Conservation (phyloP, 1,284 basidiomycete species). For the Cryptococcus sp. region DNA sequence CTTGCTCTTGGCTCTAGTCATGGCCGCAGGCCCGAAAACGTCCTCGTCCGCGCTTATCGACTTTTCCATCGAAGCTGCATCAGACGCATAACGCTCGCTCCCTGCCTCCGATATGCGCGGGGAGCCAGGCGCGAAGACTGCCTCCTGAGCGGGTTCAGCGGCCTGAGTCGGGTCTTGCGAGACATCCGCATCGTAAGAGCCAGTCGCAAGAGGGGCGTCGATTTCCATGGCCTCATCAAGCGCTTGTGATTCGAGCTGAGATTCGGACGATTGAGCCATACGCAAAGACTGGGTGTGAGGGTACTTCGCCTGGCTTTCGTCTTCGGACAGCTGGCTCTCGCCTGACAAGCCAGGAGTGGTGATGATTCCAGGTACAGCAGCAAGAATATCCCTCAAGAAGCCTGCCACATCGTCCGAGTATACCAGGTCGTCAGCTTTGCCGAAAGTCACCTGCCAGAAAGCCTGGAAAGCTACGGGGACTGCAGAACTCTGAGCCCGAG, state of each 20-base stretch:
- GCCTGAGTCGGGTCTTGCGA: slow-evolving; percentile 23
- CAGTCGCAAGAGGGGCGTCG: slow-evolving; percentile 1
- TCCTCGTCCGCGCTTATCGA: slow-evolving; percentile 15
- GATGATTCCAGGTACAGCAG: slow-evolving; percentile 40
- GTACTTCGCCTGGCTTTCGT: slow-evolving; percentile 27
- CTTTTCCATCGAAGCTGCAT: slow-evolving; percentile 6
- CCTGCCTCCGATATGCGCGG: neutral
- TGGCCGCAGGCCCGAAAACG: slow-evolving; percentile 36
- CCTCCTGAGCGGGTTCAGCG: slow-evolving; percentile 6
- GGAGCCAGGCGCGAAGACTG: slow-evolving; percentile 6
- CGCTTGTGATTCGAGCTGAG: neutral
- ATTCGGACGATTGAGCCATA: neutral
- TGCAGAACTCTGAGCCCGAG: slow-evolving; percentile 18
- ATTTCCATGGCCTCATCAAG: neutral
- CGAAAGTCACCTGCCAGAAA: slow-evolving; percentile 43
- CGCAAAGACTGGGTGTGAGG: slow-evolving; percentile 20
- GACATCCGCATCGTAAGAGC: slow-evolving; percentile 40
- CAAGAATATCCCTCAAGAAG: slow-evolving; percentile 38
- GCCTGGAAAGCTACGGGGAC: slow-evolving; percentile 39
- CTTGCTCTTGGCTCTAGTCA: slow-evolving; percentile 9
- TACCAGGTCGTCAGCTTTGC: slow-evolving; percentile 18
- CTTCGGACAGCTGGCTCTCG: slow-evolving; percentile 23
- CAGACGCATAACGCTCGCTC: slow-evolving; percentile 1
- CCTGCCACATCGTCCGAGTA: slow-evolving; percentile 35
- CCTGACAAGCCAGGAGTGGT: slow-evolving; percentile 29